phyloP scores from a whole-genome alignment of 371 early-diverging fungal genomes.

The Syncephalis fuscata region DNA sequence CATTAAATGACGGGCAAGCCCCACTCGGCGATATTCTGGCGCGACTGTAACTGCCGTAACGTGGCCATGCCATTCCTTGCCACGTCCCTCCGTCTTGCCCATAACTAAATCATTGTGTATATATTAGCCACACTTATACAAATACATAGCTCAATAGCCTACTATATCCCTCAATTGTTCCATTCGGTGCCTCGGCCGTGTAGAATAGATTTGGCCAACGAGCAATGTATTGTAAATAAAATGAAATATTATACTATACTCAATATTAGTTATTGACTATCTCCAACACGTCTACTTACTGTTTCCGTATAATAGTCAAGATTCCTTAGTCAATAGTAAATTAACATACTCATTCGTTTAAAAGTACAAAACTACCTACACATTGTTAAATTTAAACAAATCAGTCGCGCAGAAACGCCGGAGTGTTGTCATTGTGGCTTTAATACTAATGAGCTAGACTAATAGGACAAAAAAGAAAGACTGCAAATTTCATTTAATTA shows the following conservation, averaged over 20 bases:
- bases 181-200: slow-evolving; percentile 58
- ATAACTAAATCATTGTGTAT: slow-evolving; percentile 41
- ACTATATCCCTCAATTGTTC: slow-evolving; percentile 78
- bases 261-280: too few species aligned
- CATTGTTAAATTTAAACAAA: slow-evolving; percentile 76
- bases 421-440: slow-evolving; percentile 36
- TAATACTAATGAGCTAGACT: background rate
- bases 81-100: slow-evolving; percentile 92
- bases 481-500: too few species aligned
- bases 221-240: slow-evolving; percentile 84
- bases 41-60: slow-evolving; percentile 96
- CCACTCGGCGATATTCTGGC: slow-evolving; percentile 86
- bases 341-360: too few species aligned
- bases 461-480: too few species aligned
- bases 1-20: slow-evolving; percentile 88
- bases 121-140: background rate
- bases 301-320: slow-evolving; percentile 79
- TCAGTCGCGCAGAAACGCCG: slow-evolving; percentile 67
- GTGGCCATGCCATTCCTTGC: slow-evolving; percentile 93
- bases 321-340: slow-evolving; percentile 29
- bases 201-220: slow-evolving; percentile 90
- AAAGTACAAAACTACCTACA: slow-evolving; percentile 41
- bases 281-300: slow-evolving; percentile 26
- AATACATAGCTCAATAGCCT: slow-evolving; percentile 4
- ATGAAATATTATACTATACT: slow-evolving; percentile 87